A percentile compares a stretch with the other conserved stretches of the same genome.
Evolutionary conservation across 2,329 filamentous ascomycete species (phyloP).

Genomic region (Venturia aucupariae): DNA sequence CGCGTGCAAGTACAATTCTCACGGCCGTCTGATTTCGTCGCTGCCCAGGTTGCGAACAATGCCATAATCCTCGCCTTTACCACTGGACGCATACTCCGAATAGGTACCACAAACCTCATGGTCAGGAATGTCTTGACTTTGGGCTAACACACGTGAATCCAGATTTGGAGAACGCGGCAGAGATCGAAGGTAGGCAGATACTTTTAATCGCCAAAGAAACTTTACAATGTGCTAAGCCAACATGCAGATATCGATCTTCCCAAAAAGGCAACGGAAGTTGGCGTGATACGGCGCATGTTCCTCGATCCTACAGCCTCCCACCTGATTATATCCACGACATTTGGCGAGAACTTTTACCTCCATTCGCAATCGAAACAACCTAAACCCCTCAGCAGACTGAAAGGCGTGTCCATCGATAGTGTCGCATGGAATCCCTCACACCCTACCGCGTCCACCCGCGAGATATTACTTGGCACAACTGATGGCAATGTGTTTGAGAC

Average conservation of each 20-base stretch:
- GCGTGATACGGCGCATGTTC: constrained; percentile 91
- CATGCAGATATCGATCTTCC: constrained; percentile 84
- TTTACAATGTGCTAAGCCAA: background rate
- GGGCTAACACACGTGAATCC: constrained; percentile 64
- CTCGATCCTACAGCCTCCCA: constrained; percentile 95
- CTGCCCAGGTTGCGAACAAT: constrained; percentile 94
- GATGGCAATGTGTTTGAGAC: constrained; percentile 94
- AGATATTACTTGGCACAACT: constrained; percentile 85
- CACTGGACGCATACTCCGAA: constrained; percentile 84
- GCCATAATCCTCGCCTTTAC: constrained; percentile 86
- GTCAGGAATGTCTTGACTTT: constrained; percentile 39
- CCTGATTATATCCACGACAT: constrained; percentile 79
- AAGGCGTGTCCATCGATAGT: constrained; percentile 78
- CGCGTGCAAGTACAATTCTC: constrained; percentile 89
- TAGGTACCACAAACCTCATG: constrained; percentile 31
- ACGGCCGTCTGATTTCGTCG: constrained; percentile 89
- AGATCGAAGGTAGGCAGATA: constrained; percentile 39
- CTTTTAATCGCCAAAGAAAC: background rate
- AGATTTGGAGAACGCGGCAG: constrained; percentile 15
- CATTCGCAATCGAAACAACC: constrained; percentile 90
- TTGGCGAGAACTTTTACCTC: constrained; percentile 95
- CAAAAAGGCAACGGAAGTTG: constrained; percentile 82
- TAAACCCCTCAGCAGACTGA: constrained; percentile 69
- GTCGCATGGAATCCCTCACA: constrained; percentile 91
- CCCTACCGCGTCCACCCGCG: constrained; percentile 85